Base-by-base conservation (phyloP, 345 rosid species). In the Brassica incana region DNA sequence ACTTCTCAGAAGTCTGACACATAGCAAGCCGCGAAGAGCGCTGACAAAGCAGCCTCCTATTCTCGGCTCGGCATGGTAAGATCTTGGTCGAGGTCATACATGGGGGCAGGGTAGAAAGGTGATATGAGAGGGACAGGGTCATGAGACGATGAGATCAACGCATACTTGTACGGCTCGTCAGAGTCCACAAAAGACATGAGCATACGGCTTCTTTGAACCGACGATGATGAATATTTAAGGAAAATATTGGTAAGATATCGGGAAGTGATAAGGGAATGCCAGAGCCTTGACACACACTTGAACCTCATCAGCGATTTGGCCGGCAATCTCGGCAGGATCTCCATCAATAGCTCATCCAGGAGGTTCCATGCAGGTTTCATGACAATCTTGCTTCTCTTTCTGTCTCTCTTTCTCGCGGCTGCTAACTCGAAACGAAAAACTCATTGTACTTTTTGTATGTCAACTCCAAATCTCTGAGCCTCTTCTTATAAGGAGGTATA, bases 1-100 rank as follows among this genome's bases (percentile, higher is more conserved):
- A 1, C 36, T 25, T 38, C 9, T 60, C 20, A 32, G 14, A 25
- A 59, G 2, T 20, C 66, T 72, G 66, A 72, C 2, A 72, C 75
- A 59, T 3, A 72, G 6, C 35, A 72, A 59, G 35, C 75, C 54
- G 0, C 65, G 65, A 36, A 72, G 67, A 59, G 33, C 75, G 1
- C 5, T 72, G 67, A 59, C 66, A 3, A 58, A 38, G 58, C 2
- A 20, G 67, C 76, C 64, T 18, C 14, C 64, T 11, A 59, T 20
- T 23, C 64, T 27, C 6, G n/a, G n/a, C n/a, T n/a, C n/a, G 14
- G 32, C n/a, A 59, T 54, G 25, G 20, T 18, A 2, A n/a, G 61
- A 6, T 16, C 25, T 54, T 18, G 61, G 61, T 54, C 61, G 18
- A 52, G 15, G 59, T n/a, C 23, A 52, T 16, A 16, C 8, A 2